phyloP scores from a whole-genome alignment of 2,329 filamentous ascomycete genomes.

The Hypoxylon sp. region DNA sequence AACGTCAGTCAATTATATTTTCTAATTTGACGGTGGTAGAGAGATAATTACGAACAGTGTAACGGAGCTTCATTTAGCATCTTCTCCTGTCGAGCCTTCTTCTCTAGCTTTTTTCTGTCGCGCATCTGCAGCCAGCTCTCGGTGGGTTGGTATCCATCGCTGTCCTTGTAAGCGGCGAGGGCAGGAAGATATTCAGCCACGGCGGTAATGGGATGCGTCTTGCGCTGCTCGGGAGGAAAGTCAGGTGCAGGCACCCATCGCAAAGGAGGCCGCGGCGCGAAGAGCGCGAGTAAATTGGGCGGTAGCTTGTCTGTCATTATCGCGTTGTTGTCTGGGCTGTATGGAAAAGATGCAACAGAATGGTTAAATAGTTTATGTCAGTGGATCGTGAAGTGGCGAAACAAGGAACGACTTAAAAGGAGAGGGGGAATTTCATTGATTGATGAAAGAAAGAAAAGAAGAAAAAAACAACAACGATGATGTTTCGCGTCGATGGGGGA shows the following conservation, averaged over 20 bases:
- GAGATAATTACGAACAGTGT: slow-evolving; percentile 66
- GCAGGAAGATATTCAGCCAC: slow-evolving; percentile 82
- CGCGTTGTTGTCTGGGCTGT: slow-evolving; percentile 25
- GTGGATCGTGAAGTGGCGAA: slow-evolving; percentile 9
- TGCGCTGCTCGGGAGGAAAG: slow-evolving; percentile 84
- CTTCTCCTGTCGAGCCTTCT: slow-evolving; percentile 76
- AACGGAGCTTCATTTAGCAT: slow-evolving; percentile 74
- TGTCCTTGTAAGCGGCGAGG: slow-evolving; percentile 82
- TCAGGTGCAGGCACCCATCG: slow-evolving; percentile 90
- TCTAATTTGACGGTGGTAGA: slow-evolving; percentile 2
- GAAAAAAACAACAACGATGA: slow-evolving; percentile 20
- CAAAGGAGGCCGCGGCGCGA: slow-evolving; percentile 92
- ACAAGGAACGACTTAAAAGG: slow-evolving; percentile 41
- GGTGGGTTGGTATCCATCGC: slow-evolving; percentile 82
- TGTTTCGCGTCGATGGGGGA: slow-evolving; percentile 49
- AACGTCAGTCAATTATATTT: slow-evolving; percentile 35
- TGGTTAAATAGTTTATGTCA: slow-evolving; percentile 9
- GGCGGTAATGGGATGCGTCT: slow-evolving; percentile 79
- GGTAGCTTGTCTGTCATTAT: slow-evolving; percentile 97
- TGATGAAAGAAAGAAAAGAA: slow-evolving; percentile 36
- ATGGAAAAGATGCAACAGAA: slow-evolving; percentile 11
- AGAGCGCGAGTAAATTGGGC: slow-evolving; percentile 91
- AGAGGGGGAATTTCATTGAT: slow-evolving; percentile 36
- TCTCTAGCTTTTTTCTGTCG: slow-evolving; percentile 87
- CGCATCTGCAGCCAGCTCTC: slow-evolving; percentile 94